Evolutionary conservation across 2,329 filamentous ascomycete genomes (phyloP).

Genomic region (Penicillium sp.): DNA sequence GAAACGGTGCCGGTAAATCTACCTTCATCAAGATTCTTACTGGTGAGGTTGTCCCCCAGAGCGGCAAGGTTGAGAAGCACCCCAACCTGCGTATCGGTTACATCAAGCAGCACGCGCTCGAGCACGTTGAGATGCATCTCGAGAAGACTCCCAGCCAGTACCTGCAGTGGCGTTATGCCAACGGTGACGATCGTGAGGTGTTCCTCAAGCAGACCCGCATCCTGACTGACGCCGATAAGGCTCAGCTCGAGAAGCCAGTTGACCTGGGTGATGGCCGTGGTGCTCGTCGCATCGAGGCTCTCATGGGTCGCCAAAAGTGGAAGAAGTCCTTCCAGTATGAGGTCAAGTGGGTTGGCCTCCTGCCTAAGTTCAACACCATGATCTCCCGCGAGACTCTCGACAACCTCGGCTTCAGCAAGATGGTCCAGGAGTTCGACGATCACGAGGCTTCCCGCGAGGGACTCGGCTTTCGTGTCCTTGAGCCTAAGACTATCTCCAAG

Average conservation of each 20-base stretch:
- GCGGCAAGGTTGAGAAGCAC: constrained; percentile 93
- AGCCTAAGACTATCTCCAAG: constrained; percentile 92
- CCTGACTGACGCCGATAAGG: constrained; percentile 81
- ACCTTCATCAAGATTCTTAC: constrained; percentile 98
- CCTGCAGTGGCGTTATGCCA: constrained; percentile 96
- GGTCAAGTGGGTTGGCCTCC: constrained; percentile 87
- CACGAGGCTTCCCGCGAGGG: constrained; percentile 98
- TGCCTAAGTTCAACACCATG: constrained; percentile 92
- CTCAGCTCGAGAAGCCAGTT: constrained; percentile 89
- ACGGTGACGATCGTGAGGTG: constrained; percentile 96
- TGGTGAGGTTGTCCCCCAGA: constrained; percentile 83
- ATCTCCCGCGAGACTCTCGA: constrained; percentile 90
- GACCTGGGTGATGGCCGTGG: constrained; percentile 85
- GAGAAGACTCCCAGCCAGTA: constrained; percentile 99
- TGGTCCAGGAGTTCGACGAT: constrained; percentile 97
- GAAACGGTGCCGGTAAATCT: constrained; percentile 97
- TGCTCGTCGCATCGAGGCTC: constrained; percentile 76
- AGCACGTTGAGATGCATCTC: constrained; percentile 99
- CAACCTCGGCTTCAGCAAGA: constrained; percentile 86
- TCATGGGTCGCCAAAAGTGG: constrained; percentile 97
- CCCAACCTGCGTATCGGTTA: constrained; percentile 98
- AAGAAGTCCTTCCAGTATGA: constrained; percentile 99
- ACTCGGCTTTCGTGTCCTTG: constrained; percentile 91
- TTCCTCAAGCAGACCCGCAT: constrained; percentile 96
- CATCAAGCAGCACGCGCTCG: constrained; percentile 98